phyloP scores from a whole-genome alignment of 495 filamentous ascomycete genomes.

The Podospora conica region DNA sequence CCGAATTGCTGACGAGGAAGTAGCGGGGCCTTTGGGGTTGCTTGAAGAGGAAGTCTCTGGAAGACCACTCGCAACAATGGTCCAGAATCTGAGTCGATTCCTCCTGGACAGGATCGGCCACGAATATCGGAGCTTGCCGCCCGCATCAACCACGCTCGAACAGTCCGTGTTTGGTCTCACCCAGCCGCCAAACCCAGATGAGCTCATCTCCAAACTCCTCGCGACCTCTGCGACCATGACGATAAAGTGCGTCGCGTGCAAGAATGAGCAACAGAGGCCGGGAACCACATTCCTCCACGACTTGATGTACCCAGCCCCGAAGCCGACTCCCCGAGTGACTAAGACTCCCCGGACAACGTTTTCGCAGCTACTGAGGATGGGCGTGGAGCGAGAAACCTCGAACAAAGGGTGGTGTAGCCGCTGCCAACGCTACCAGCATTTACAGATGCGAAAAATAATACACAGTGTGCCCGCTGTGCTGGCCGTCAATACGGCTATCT shows the following conservation, averaged over 20 bases:
- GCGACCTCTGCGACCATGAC: conserved; percentile 41
- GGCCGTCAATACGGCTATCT: conserved; percentile 74
- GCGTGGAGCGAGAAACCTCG: conserved; percentile 76
- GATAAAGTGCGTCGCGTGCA: conserved; percentile 77
- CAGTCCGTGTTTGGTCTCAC: conserved; percentile 18
- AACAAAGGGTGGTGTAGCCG: conserved; percentile 84
- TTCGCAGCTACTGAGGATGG: conserved; percentile 75
- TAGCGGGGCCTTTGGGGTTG: conserved; percentile 62
- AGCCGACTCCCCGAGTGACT: conserved; percentile 38
- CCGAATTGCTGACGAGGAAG: conserved; percentile 9
- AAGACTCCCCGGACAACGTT: conserved; percentile 57
- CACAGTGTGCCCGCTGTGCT: conserved; percentile 73
- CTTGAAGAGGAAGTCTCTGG: conserved; percentile 66
- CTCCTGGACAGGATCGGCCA: conserved; percentile 23
- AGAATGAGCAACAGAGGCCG: conserved; percentile 64
- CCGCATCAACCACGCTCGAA: conserved; percentile 25
- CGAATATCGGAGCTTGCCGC: conserved; percentile 25
- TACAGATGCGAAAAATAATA: conserved; percentile 72
- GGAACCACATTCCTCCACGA: conserved; percentile 72
- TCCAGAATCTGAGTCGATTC: conserved; percentile 23
- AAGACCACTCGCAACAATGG: conserved; percentile 26
- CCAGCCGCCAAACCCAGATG: conserved; percentile 13
- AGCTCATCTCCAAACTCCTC: conserved; percentile 27
- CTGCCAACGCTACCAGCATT: conserved; percentile 78
- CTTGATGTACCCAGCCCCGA: conserved; percentile 65